Conservation (phyloP, 2,329 filamentous ascomycete species). For the Pestalotiopsis sp. region DNA sequence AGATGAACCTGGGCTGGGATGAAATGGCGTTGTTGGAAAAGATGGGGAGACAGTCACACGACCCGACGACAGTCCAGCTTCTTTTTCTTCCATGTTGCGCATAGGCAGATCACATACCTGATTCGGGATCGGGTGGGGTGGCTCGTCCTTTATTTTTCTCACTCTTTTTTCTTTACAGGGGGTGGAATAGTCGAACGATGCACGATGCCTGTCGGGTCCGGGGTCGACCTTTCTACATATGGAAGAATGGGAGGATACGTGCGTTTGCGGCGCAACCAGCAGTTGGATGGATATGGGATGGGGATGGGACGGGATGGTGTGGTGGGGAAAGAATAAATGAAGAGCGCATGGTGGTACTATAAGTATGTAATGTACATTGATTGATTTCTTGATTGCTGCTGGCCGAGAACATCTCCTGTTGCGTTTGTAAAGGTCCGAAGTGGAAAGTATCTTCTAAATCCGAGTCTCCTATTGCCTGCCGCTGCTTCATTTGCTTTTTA, state of each 20-base stretch:
- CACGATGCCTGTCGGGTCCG: background rate
- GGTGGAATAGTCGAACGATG: background rate
- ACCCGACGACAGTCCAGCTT: background rate
- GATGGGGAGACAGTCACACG: constrained; percentile 9
- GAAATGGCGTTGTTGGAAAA: background rate
- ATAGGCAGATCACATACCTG: constrained; percentile 1
- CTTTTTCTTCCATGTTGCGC: background rate
- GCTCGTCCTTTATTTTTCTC: background rate
- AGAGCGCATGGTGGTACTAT: background rate
- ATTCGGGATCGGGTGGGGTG: background rate
- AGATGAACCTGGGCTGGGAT: background rate
- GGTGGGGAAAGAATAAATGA: background rate
- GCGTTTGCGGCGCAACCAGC: background rate
- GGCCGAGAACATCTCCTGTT: too few relatives aligned
- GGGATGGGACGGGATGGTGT: background rate
- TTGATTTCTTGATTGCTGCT: too few relatives aligned
- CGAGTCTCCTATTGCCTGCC: too few relatives aligned
- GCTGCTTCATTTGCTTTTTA: too few relatives aligned
- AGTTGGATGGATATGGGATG: background rate
- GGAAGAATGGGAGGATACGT: background rate
- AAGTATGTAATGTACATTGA: too few relatives aligned
- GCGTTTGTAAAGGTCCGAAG: too few relatives aligned
- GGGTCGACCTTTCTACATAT: background rate
- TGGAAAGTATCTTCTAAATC: too few relatives aligned
- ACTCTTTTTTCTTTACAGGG: background rate